Evolutionary conservation across 805 yeast species (phyloP).

Genomic region (Trichomonascus vanleenenianus): DNA sequence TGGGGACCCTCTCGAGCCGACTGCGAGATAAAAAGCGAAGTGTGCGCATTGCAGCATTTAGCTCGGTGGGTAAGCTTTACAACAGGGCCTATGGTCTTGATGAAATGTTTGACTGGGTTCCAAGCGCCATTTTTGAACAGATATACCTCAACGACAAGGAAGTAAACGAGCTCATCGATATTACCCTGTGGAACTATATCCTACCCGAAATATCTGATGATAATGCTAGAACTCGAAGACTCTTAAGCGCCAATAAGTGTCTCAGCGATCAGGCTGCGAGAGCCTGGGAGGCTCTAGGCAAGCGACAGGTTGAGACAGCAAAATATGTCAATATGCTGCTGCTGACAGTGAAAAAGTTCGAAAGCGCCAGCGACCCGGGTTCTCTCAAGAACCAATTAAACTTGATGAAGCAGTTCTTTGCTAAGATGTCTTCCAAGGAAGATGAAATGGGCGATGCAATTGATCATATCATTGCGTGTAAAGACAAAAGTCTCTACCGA

Average conservation of each 20-base stretch:
- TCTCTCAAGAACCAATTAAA: neutral
- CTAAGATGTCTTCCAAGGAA: conserved; percentile 47
- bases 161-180: conserved; percentile 61
- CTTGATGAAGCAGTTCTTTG: conserved; percentile 24
- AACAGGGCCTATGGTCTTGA: conserved; percentile 36
- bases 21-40: conserved; percentile 63
- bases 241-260: conserved; percentile 40
- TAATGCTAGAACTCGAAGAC: conserved; percentile 42
- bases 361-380: neutral
- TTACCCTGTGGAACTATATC: conserved; percentile 48
- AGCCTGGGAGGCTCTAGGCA: conserved; percentile 61
- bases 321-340: conserved; percentile 33
- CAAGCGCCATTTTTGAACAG: conserved; percentile 55
- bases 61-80: conserved; percentile 48
- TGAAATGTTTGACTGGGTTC: conserved; percentile 43
- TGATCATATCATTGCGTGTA: conserved; percentile 43
- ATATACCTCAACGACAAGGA: conserved; percentile 65
- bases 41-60: conserved; percentile 54
- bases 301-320: conserved; percentile 47
- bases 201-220: conserved; percentile 43
- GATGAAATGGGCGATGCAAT: conserved; percentile 43
- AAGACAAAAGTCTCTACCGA: conserved; percentile 51
- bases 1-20: conserved; percentile 51
- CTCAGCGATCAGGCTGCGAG: conserved; percentile 50
- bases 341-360: conserved; percentile 1